Evolutionary conservation across 1,284 basidiomycete genomes (phyloP), one percentile per base, ranked within the genome.

Genomic region (Cyathus olla): DNA sequence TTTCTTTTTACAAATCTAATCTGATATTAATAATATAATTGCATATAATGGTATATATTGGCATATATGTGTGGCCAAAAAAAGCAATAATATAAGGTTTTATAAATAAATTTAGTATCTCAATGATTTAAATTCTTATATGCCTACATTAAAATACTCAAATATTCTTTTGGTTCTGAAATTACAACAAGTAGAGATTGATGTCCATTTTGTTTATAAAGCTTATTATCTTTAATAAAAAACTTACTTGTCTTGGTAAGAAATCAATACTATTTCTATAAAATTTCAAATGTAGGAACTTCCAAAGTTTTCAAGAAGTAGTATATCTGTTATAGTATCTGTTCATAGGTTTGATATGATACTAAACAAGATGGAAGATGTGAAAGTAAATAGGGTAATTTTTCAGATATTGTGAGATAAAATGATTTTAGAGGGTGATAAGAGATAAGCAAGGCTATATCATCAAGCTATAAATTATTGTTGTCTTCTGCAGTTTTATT

Each of bases 21-120:
- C 53, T 83, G 80, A 57, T 80, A 83, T 35, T 70, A 49, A 56
- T 81, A 74, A 55, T 80, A 83, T 0, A 80, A 76, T 8, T 55
- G 55, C 28, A 75, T 63, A 53, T 65, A 79, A 70, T 71, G 75
- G 4, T 66, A 60, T 24, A 77, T 56, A 29, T 78, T 69, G 3
- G 60, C 35, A 3, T 66, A 58, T 0, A 76, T 48, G 39, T 40
- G 39, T 2, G 74, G 79, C 79, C 79, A 80, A 71, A 69, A 78
- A 60, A 76, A 76, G 0, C 63, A 46, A 4, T 67, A 46, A 0
- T 67, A 46, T 1, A 74, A 50, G 0, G 37, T 31, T 24, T 51
- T 56, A 13, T 37, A 49, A 28, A 64, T 61, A 0, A 60, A 31
- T n/a, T 55, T 72, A 21, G 70, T 57, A 17, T 66, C 66, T 15